A percentile compares a stretch with the other conserved stretches of the same genome.
These are phyloP conservation scores for Gossypium stocksii DNA, from an alignment of 345 rosid species.

Conservation along the genomic window DNA sequence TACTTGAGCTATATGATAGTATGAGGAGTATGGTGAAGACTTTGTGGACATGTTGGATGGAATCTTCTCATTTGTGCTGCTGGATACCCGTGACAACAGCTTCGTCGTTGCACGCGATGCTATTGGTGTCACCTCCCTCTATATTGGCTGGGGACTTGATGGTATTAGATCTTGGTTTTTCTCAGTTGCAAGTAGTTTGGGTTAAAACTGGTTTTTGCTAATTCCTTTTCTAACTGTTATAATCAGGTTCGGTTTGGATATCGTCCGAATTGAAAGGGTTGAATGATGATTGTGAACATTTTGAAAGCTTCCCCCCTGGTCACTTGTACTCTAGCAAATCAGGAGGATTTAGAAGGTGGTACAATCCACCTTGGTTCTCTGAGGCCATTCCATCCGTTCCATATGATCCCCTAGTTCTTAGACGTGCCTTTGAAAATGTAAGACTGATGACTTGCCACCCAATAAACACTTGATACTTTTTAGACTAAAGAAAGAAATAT, in stretches of 20 bases:
- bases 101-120: conserved; percentile 93
- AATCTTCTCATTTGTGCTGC: conserved; percentile 84
- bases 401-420: conserved; percentile 71
- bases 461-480: neutral
- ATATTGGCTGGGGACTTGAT: conserved; percentile 92
- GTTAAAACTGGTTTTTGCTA: neutral
- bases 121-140: conserved; percentile 88
- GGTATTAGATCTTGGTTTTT: conserved; percentile 32
- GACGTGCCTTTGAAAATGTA: conserved; percentile 74
- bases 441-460: conserved; percentile 6
- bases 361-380: conserved; percentile 81
- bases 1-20: conserved; percentile 29
- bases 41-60: conserved; percentile 93
- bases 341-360: conserved; percentile 72
- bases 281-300: conserved; percentile 85
- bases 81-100: conserved; percentile 75
- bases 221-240: neutral
- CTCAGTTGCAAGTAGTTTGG: neutral
- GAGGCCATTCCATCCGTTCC: conserved; percentile 63
- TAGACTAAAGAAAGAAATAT: neutral
- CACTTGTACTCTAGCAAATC: conserved; percentile 83
- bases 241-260: conserved; percentile 73
- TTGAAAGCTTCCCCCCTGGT: conserved; percentile 84
- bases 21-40: conserved; percentile 81
- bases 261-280: conserved; percentile 89